Conservation (phyloP, 2,329 filamentous ascomycete genomes). For the Fusarium marasasianum region DNA sequence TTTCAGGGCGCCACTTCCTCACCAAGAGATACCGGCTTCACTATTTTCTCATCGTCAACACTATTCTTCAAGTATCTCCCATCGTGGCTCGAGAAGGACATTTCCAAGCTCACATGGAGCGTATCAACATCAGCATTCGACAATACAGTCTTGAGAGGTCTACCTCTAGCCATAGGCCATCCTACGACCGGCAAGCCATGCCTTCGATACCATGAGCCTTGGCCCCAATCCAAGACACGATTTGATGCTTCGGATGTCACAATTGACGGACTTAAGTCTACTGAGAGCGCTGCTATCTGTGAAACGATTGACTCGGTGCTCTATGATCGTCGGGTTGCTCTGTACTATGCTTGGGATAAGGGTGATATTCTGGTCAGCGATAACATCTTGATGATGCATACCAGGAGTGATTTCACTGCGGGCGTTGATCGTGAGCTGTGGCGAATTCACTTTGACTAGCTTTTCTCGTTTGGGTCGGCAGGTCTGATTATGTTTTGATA, state of each 20-base stretch:
- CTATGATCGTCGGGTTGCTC: conserved; percentile 60
- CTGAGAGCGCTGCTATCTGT: conserved; percentile 50
- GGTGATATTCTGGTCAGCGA: conserved; percentile 65
- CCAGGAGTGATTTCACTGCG: conserved; percentile 56
- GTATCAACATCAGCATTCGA: conserved; percentile 60
- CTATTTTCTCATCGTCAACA: conserved; percentile 62
- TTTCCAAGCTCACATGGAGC: conserved; percentile 57
- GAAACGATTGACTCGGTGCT: conserved; percentile 53
- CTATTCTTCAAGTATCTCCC: conserved; percentile 60
- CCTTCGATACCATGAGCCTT: conserved; percentile 64
- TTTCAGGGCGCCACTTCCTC: conserved; percentile 59
- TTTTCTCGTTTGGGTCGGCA: neutral
- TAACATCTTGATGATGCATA: conserved; percentile 61
- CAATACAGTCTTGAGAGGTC: conserved; percentile 51
- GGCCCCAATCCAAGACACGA: conserved; percentile 60
- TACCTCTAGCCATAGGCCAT: conserved; percentile 58
- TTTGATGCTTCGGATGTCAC: conserved; percentile 58
- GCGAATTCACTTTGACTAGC: conserved; percentile 59
- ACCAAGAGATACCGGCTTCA: conserved; percentile 62
- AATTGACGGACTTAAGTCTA: conserved; percentile 50
- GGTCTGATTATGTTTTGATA: neutral
- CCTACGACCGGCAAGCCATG: conserved; percentile 57
- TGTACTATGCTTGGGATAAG: conserved; percentile 63
- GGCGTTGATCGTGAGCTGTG: conserved; percentile 58
- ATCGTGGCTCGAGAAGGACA: conserved; percentile 45